A percentile compares a stretch with the other conserved stretches of the same genome.
phyloP scores from a whole-genome alignment of 352 stramenopile species.

The Phytophthora ramorum region DNA sequence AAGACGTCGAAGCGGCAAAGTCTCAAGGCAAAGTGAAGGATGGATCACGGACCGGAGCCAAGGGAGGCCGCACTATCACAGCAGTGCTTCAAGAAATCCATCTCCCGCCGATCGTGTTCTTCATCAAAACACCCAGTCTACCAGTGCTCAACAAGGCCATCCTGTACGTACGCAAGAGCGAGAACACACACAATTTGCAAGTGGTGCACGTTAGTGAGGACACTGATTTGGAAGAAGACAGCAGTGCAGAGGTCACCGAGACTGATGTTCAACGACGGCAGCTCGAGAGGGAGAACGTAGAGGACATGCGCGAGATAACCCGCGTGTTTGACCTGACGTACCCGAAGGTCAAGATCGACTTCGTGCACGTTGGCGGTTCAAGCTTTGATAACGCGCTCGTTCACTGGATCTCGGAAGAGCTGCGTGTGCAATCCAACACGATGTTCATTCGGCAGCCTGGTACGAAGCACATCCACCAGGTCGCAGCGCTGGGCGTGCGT shows the following conservation, averaged over 20 bases:
- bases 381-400: slow-evolving; percentile 84
- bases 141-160: slow-evolving; percentile 94
- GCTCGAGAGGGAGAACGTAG: slow-evolving; percentile 45
- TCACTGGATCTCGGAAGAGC: slow-evolving; percentile 81
- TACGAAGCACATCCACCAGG: slow-evolving; percentile 90
- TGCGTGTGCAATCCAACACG: slow-evolving; percentile 89
- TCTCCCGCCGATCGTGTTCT: slow-evolving; percentile 91
- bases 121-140: slow-evolving; percentile 89
- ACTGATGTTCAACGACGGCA: slow-evolving; percentile 43
- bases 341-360: slow-evolving; percentile 92
- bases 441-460: slow-evolving; percentile 95
- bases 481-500: slow-evolving; percentile 85
- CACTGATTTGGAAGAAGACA: slow-evolving; percentile 32
- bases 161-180: slow-evolving; percentile 93
- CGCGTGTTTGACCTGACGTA: slow-evolving; percentile 91
- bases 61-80: slow-evolving; percentile 73
- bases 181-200: slow-evolving; percentile 92
- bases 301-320: slow-evolving; percentile 82
- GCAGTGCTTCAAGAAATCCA: slow-evolving; percentile 71
- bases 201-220: slow-evolving; percentile 87
- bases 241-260: slow-evolving; percentile 44
- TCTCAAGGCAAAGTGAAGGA: slow-evolving; percentile 31
- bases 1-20: slow-evolving; percentile 34
- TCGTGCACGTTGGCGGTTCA: slow-evolving; percentile 75
- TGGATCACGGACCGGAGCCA: slow-evolving; percentile 54